phyloP scores from a whole-genome alignment of 1,139 yeast species.

The Hyphopichia khmerensis region DNA sequence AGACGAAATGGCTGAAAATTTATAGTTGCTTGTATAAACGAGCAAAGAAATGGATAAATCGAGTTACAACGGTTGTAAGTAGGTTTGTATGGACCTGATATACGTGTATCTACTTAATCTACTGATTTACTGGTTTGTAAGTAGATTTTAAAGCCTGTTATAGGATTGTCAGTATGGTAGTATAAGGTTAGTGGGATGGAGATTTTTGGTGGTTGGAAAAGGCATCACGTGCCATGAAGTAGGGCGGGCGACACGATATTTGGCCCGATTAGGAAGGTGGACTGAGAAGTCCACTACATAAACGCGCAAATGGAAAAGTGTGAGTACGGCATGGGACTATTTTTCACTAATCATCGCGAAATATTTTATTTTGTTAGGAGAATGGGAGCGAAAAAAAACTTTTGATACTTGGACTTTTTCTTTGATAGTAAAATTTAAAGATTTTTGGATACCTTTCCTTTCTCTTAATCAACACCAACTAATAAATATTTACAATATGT shows the following conservation, averaged over 20 bases:
- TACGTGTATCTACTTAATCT: no score
- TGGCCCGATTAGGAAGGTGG: constrained; percentile 10
- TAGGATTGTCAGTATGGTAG: no score
- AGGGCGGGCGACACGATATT: constrained; percentile 11
- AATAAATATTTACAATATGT: constrained; percentile 28
- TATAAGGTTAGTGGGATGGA: no score
- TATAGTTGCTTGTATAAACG: no score
- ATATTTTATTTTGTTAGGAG: neutral
- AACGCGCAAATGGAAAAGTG: neutral
- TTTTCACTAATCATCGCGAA: neutral
- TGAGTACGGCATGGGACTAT: constrained; percentile 1
- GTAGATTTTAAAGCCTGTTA: no score
- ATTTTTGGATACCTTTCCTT: neutral
- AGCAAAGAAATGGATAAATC: no score
- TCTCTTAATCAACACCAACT: neutral
- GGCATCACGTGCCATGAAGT: constrained; percentile 9
- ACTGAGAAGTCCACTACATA: constrained; percentile 11
- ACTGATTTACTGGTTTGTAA: no score
- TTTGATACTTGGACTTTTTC: neutral
- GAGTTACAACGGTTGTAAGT: no score
- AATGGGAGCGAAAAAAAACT: constrained; percentile 1
- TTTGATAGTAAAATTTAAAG: neutral
- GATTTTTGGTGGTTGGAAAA: neutral
- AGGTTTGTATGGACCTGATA: no score
- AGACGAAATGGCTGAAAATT: no score